phyloP scores from a whole-genome alignment of 345 rosid species.

The Murraya paniculata region DNA sequence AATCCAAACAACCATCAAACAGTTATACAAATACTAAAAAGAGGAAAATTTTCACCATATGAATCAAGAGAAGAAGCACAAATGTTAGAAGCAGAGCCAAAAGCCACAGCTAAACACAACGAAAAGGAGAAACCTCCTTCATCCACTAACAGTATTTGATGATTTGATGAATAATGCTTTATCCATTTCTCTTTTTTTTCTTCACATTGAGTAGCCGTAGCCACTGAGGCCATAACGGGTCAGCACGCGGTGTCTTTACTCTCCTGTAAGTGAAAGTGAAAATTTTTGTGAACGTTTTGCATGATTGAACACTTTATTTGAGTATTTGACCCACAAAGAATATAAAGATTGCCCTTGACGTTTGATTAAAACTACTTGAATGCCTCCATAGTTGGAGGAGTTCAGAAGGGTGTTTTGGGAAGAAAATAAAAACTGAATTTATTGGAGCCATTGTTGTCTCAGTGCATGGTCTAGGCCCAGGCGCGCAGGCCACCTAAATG shows the following conservation, averaged over 20 bases:
- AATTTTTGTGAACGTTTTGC: background rate
- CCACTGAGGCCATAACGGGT: background rate
- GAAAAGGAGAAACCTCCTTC: slow-evolving; percentile 72
- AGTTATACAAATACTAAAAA: too few relatives aligned
- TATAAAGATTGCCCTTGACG: too few relatives aligned
- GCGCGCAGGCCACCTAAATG: background rate
- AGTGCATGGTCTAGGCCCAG: background rate
- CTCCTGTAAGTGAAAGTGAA: background rate
- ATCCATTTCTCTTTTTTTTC: slow-evolving; percentile 32
- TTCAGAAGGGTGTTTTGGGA: background rate
- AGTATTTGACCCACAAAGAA: background rate
- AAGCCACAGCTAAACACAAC: slow-evolving; percentile 30
- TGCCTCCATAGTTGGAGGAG: background rate
- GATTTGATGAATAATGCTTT: slow-evolving; percentile 44
- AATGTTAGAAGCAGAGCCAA: slow-evolving; percentile 49
- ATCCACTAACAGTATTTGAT: slow-evolving; percentile 51
- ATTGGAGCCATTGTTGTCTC: background rate
- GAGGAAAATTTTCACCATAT: slow-evolving; percentile 25
- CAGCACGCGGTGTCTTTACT: too few relatives aligned
- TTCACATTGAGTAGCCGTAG: background rate
- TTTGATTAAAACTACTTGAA: too few relatives aligned
- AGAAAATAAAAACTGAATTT: background rate
- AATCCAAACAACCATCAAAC: too few relatives aligned
- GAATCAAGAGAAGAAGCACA: slow-evolving; percentile 56
- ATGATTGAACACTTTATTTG: background rate